These are phyloP conservation scores for Diplotaxis tenuifolia DNA, from an alignment of 345 rosid genomes.

Conservation along the genomic window DNA sequence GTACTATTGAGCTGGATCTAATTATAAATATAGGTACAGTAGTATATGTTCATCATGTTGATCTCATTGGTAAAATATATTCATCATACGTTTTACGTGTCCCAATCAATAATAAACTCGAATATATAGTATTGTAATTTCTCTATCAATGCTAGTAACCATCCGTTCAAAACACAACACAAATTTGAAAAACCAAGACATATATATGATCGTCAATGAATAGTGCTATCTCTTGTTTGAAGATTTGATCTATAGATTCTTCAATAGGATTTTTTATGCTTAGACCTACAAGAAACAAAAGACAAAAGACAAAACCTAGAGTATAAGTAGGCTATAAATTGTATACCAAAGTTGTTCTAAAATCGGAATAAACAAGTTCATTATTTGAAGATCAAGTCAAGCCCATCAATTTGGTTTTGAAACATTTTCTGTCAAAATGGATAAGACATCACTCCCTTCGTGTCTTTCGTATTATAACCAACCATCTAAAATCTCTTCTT, in stretches of 20 bases:
- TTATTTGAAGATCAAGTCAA: constrained; percentile 34
- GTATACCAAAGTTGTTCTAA: constrained; percentile 12
- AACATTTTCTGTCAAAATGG: constrained; percentile 34
- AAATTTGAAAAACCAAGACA: constrained; percentile 6
- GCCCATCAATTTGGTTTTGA: constrained; percentile 37
- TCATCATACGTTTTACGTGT: too few relatives aligned
- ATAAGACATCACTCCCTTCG: constrained; percentile 32
- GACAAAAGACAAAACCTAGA: constrained; percentile 26
- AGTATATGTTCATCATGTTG: not conserved
- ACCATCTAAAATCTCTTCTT: constrained; percentile 24
- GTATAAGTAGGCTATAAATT: constrained; percentile 17
- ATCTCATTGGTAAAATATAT: too few relatives aligned
- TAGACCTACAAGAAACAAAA: constrained; percentile 30
- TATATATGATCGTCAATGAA: constrained; percentile 3
- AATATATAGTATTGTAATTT: constrained; percentile 5
- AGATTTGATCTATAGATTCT: constrained; percentile 29
- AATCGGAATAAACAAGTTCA: constrained; percentile 18
- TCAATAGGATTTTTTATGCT: constrained; percentile 26
- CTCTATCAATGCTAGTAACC: constrained; percentile 14
- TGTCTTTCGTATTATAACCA: constrained; percentile 35
- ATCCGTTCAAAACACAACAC: constrained; percentile 28
- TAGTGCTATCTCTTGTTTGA: constrained; percentile 15
- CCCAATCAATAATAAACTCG: not conserved
- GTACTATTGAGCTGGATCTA: not conserved
- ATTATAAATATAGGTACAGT: not conserved